phyloP scores from a whole-genome alignment of 164 flowering plant species.

The Umbilicus rupestris region DNA sequence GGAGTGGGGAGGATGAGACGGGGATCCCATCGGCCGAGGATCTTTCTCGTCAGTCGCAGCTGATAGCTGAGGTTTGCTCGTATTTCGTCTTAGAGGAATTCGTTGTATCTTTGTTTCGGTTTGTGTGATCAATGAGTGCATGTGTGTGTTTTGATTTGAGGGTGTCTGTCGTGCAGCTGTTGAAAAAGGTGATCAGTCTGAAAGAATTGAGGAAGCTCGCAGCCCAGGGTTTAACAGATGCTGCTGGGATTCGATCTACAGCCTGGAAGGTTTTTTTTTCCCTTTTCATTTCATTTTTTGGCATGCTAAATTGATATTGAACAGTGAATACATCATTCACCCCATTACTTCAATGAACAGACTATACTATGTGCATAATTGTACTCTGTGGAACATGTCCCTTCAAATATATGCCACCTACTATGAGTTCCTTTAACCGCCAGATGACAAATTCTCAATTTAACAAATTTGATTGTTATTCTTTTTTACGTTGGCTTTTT shows the following conservation, averaged over 20 bases:
- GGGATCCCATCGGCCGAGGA: conserved; percentile 42
- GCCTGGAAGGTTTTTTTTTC: conserved; percentile 74
- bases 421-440: not conserved
- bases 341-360: too few species aligned
- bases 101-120: not conserved
- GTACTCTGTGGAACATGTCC: not conserved
- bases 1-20: conserved; percentile 14
- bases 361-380: too few species aligned
- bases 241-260: conserved; percentile 67
- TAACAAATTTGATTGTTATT: not conserved
- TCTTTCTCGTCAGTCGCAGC: conserved; percentile 50
- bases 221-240: conserved; percentile 76
- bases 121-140: not conserved
- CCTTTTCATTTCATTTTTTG: not conserved
- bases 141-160: not conserved
- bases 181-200: conserved; percentile 64
- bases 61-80: conserved; percentile 55
- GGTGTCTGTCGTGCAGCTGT: conserved; percentile 31
- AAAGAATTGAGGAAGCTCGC: conserved; percentile 68
- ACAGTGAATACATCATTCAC: too few species aligned
- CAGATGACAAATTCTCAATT: not conserved
- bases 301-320: too few species aligned
- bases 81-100: not conserved
- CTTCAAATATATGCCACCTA: not conserved
- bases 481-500: not conserved